Evolutionary conservation across 768 basidiomycete species (phyloP).

Genomic region (Podaxis mareebaensis): DNA sequence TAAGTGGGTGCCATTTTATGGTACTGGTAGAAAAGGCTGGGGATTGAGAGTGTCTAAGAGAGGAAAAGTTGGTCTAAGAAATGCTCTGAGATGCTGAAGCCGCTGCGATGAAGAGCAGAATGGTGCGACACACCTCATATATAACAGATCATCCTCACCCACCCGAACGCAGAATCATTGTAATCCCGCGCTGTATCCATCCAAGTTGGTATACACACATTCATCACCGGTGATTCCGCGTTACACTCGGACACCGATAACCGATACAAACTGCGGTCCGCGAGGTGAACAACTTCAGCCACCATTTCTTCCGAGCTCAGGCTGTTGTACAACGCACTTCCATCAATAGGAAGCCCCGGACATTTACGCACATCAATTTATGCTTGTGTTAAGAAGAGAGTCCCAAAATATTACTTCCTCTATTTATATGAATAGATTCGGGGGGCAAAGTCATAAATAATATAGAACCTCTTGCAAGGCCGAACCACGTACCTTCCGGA

Average conservation of each 20-base stretch:
- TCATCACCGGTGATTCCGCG: not conserved
- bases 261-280: too few relatives aligned
- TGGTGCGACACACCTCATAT: not conserved
- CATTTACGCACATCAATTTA: not conserved
- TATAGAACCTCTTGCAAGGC: too few relatives aligned
- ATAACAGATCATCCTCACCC: not conserved
- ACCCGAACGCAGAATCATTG: not conserved
- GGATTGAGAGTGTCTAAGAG: not conserved
- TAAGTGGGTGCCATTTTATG: slow-evolving; percentile 36
- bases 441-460: too few relatives aligned
- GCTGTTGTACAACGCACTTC: not conserved
- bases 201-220: not conserved
- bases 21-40: slow-evolving; percentile 20
- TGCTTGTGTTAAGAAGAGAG: not conserved
- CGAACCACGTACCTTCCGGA: too few relatives aligned
- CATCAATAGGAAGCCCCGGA: not conserved
- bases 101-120: not conserved
- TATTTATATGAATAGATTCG: not conserved
- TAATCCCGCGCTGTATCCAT: not conserved
- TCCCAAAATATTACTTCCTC: not conserved
- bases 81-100: not conserved
- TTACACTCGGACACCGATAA: not conserved
- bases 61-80: not conserved
- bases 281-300: not conserved
- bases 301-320: not conserved